Evolutionary conservation across 345 rosid species (phyloP).

Genomic region (Brassica juncea): DNA sequence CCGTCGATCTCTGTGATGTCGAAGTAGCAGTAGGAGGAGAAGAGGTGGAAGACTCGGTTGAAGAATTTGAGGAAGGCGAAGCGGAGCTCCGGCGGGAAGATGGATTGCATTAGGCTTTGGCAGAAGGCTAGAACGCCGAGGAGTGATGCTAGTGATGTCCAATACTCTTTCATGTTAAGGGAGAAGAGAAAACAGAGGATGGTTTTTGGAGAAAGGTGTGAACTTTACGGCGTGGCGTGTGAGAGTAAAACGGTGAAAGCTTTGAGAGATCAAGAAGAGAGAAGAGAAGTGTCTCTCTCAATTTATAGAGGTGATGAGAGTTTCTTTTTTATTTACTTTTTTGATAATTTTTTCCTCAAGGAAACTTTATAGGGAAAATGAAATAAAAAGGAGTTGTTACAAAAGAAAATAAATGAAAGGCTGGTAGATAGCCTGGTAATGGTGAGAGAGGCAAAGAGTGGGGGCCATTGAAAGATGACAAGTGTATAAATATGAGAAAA

Average conservation of each 20-base stretch:
- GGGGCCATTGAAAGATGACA: slow-evolving; percentile 19
- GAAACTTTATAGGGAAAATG: background rate
- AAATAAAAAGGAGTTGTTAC: background rate
- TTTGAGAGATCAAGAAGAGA: slow-evolving; percentile 41
- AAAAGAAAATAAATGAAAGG: background rate
- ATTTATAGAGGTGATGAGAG: slow-evolving; percentile 24
- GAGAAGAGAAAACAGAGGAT: slow-evolving; percentile 8
- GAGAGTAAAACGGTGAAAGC: background rate
- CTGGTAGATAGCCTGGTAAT: slow-evolving; percentile 23
- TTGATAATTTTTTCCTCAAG: background rate
- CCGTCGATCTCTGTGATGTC: slow-evolving; percentile 97
- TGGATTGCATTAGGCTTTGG: slow-evolving; percentile 64
- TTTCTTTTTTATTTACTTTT: background rate
- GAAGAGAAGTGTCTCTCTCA: slow-evolving; percentile 18
- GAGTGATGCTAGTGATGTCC: slow-evolving; percentile 81
- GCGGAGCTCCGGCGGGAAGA: slow-evolving; percentile 91
- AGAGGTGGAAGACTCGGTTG: slow-evolving; percentile 53
- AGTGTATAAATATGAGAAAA: slow-evolving; percentile 10
- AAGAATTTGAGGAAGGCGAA: slow-evolving; percentile 61
- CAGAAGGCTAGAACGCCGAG: slow-evolving; percentile 85
- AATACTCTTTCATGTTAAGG: slow-evolving; percentile 64
- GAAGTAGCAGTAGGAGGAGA: slow-evolving; percentile 74
- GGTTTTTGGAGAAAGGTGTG: background rate
- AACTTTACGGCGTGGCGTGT: slow-evolving; percentile 2
- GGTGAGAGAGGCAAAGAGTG: slow-evolving; percentile 26